Conservation (phyloP, 768 basidiomycete species). For the Lanmaoa pseudosensibilis region DNA sequence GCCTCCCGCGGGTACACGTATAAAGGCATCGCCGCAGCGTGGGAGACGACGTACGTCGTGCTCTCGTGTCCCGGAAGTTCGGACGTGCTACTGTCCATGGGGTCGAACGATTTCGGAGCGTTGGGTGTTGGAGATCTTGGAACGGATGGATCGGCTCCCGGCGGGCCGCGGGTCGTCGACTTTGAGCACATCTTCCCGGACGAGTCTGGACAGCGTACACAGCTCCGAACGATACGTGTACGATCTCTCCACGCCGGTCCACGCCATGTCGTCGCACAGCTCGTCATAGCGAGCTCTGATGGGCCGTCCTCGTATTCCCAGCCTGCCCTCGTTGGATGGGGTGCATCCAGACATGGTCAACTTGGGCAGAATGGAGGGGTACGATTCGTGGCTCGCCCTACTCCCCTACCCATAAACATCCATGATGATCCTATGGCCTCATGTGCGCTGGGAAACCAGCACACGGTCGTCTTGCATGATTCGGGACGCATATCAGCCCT, state of each 20-base stretch:
- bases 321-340: conserved; percentile 71
- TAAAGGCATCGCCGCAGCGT: conserved; percentile 60
- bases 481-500: conserved; percentile 50
- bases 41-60: conserved; percentile 84
- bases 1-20: conserved; percentile 42
- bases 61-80: conserved; percentile 42
- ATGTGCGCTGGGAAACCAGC: conserved; percentile 52
- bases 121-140: conserved; percentile 53
- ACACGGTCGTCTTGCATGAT: conserved; percentile 42
- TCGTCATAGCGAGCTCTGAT: conserved; percentile 33
- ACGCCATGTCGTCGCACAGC: conserved; percentile 62
- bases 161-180: conserved; percentile 8
- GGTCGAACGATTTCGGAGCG: conserved; percentile 82
- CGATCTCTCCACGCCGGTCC: conserved; percentile 61
- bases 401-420: conserved; percentile 35
- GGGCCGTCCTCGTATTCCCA: conserved; percentile 14
- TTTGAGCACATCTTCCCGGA: conserved; percentile 35
- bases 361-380: conserved; percentile 46
- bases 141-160: conserved; percentile 5
- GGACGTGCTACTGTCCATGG: conserved; percentile 74
- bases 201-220: conserved; percentile 24
- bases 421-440: conserved; percentile 33
- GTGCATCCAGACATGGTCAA: conserved; percentile 81
- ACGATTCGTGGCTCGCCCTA: conserved; percentile 23
- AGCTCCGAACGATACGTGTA: conserved; percentile 34